Conservation (phyloP, 2,329 filamentous ascomycete species). For the Diaporthe helianthi region DNA sequence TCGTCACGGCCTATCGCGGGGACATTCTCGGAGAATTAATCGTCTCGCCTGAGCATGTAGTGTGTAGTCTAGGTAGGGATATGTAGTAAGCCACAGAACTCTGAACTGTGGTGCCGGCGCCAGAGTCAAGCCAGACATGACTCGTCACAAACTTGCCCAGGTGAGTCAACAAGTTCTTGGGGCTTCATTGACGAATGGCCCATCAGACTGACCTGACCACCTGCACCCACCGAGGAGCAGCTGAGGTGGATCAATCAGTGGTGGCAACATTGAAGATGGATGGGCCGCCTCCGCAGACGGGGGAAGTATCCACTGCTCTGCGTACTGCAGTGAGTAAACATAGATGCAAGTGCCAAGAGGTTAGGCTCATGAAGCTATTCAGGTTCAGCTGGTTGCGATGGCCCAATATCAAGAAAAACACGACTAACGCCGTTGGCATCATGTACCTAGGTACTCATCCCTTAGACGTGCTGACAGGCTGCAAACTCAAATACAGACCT, state of each 20-base stretch:
- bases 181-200: slow-evolving; percentile 6
- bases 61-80: too few relatives aligned
- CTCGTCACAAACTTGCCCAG: slow-evolving; percentile 5
- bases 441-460: too few relatives aligned
- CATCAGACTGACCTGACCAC: not conserved
- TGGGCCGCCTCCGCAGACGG: not conserved
- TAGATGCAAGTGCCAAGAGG: not conserved
- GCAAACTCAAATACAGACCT: too few relatives aligned
- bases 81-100: not conserved
- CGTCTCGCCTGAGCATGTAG: too few relatives aligned
- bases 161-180: slow-evolving; percentile 10
- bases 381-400: not conserved
- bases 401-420: not conserved
- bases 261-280: not conserved
- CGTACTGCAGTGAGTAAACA: not conserved
- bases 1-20: not conserved
- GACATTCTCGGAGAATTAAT: not conserved
- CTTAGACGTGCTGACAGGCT: not conserved
- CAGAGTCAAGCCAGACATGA: slow-evolving; percentile 11
- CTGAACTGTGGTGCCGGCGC: not conserved
- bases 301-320: not conserved
- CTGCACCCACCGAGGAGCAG: too few relatives aligned
- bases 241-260: slow-evolving; percentile 4
- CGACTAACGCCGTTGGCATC: too few relatives aligned
- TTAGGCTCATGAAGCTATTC: not conserved